These are phyloP conservation scores for Xylaria hypoxylon DNA, from an alignment of 2,329 filamentous ascomycete species.

Conservation along the genomic window DNA sequence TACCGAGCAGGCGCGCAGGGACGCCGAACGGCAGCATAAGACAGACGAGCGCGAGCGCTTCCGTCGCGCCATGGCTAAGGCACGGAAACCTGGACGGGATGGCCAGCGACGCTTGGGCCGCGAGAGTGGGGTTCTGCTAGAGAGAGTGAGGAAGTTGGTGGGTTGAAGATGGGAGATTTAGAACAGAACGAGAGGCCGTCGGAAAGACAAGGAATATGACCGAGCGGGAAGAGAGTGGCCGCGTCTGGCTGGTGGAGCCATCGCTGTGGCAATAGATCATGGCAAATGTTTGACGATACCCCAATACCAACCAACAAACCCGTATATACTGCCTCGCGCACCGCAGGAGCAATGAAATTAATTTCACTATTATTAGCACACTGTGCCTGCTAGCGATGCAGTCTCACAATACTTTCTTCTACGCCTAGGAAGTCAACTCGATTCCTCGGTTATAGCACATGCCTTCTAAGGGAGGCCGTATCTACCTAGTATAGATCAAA, in stretches of 20 bases:
- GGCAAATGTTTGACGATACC: slow-evolving; percentile 26
- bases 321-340: neutral
- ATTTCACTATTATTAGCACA: neutral
- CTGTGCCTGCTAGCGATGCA: too few relatives aligned
- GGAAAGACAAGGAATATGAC: neutral
- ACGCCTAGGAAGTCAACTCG: neutral
- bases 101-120: slow-evolving; percentile 84
- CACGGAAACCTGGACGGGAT: slow-evolving; percentile 74
- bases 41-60: slow-evolving; percentile 73
- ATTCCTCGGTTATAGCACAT: neutral
- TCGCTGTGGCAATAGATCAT: neutral
- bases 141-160: slow-evolving; percentile 81
- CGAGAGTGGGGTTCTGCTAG: slow-evolving; percentile 81
- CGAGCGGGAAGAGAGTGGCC: neutral
- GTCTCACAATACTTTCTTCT: neutral
- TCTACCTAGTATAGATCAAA: neutral
- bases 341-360: neutral
- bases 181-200: neutral
- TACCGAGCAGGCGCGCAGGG: slow-evolving; percentile 59
- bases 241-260: neutral
- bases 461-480: neutral
- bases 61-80: slow-evolving; percentile 77
- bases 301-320: neutral
- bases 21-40: slow-evolving; percentile 73
- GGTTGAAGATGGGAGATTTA: slow-evolving; percentile 51